phyloP scores from a whole-genome alignment of 129 eudicot species.

The Ambrosia trifida region DNA sequence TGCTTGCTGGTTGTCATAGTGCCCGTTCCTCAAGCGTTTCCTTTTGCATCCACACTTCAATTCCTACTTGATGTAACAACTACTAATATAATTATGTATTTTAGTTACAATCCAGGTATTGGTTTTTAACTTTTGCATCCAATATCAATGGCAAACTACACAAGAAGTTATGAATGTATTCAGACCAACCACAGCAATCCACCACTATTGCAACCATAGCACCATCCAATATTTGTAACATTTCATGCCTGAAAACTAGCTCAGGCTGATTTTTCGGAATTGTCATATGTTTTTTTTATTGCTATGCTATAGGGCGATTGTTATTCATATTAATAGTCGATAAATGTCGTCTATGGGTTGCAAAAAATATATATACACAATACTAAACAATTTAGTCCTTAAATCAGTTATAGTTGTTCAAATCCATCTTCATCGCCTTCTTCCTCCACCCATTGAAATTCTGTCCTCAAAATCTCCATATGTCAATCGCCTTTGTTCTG shows the following conservation, averaged over 20 bases:
- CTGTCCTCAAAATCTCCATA: too few species aligned
- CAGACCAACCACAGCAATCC: conserved; percentile 63
- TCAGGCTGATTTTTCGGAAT: neutral
- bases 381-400: too few species aligned
- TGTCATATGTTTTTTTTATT: neutral
- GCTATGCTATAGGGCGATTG: neutral
- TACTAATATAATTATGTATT: neutral
- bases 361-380: neutral
- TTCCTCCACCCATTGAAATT: too few species aligned
- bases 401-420: too few species aligned
- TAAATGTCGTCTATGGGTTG: conserved; percentile 1
- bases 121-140: conserved; percentile 16
- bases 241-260: neutral
- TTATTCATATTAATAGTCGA: neutral
- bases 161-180: conserved; percentile 92
- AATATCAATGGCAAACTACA: conserved; percentile 70
- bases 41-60: conserved; percentile 92
- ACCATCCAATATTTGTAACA: neutral
- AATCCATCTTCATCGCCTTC: too few species aligned
- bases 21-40: conserved; percentile 92
- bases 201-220: conserved; percentile 46
- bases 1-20: conserved; percentile 97
- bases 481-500: too few species aligned
- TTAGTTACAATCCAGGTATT: neutral
- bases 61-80: conserved; percentile 84